A percentile compares a stretch with the other conserved stretches of the same genome.
These are phyloP conservation scores for Pyrenochaeta sp. DNA, from an alignment of 2,329 filamentous ascomycete genomes.

Conservation along the genomic window DNA sequence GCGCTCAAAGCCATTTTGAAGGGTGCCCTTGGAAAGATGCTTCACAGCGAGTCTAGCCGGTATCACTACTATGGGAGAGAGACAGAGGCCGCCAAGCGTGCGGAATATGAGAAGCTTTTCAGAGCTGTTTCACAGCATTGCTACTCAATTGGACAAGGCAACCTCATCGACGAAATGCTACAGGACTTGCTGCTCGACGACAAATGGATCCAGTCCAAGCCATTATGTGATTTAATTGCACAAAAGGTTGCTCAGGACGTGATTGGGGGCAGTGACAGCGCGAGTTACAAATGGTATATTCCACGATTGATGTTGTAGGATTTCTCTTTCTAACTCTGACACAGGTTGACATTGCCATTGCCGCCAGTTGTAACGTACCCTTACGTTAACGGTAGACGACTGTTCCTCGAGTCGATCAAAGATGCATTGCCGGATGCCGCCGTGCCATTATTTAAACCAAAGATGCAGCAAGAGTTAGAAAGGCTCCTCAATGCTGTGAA, in stretches of 20 bases:
- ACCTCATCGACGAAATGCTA: not conserved
- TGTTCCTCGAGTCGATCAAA: not conserved
- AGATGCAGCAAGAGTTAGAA: not conserved
- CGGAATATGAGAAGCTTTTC: not conserved
- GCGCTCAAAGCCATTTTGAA: too few relatives aligned
- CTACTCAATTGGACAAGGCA: not conserved
- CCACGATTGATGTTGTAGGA: not conserved
- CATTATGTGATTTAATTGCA: not conserved
- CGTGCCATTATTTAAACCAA: slow-evolving; percentile 1
- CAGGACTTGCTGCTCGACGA: not conserved
- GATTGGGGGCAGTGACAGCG: not conserved
- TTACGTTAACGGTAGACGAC: not conserved
- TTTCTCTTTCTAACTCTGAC: too few relatives aligned
- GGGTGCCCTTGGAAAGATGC: too few relatives aligned
- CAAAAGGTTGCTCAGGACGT: not conserved
- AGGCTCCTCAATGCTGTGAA: not conserved
- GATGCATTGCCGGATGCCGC: not conserved
- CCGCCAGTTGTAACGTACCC: not conserved
- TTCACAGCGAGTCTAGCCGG: too few relatives aligned
- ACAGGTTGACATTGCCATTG: too few relatives aligned
- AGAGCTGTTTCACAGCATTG: not conserved
- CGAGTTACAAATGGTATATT: not conserved
- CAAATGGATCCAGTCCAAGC: not conserved
- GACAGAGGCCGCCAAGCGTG: not conserved
- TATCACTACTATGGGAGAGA: too few relatives aligned